Base-by-base conservation (phyloP, 2,329 filamentous ascomycete genomes). In the Paraconiothyrium brasiliense region DNA sequence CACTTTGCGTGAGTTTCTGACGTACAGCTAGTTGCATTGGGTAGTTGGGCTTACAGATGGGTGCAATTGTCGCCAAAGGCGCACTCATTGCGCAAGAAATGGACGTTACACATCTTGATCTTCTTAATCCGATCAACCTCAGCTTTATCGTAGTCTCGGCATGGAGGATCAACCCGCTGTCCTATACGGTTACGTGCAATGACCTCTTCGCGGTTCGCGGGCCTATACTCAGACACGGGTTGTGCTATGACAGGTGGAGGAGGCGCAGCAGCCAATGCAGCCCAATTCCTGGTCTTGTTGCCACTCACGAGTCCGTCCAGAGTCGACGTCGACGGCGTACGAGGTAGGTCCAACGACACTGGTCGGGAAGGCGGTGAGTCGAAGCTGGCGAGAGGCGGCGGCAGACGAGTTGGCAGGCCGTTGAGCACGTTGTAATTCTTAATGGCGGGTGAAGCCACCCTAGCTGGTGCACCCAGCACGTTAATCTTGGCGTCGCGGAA, bases 101-200 rank as follows among this genome's bases (percentile, higher is more conserved):
- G 83, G 59, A 87, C 83, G 68, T 89, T 89, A 79, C 87, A 89
- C 60, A 89, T 76, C 71, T 89, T 89, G 64, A 88, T 74, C 74
- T 85, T 86, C 76, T 89, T 89, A 67, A 89, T 77, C 22, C 85
- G 84, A 67, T 85, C 84, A 50, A 89, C 80, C 62, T 88, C 86
- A 20, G 85, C 81, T 61, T 85, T 77, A 80, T 87, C 76, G 73
- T 84, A 82, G 46, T 80, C 74, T 76, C 83, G 76, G 75, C 81
- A 70, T 72, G 81, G 67, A 74, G 81, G 68, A 69, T 90, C 87
- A 58, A 90, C 81, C 59, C 87, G 86, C 69, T 89, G 86, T 41
- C 86, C 86, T 61, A 80, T 78, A 61, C 84, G 85, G 74, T 89
- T 89, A 63, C 86, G 84, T 49, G 83, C 80, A 58, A 89, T 83